Conservation (phyloP, 352 stramenopile species). For the Albugo candida region DNA sequence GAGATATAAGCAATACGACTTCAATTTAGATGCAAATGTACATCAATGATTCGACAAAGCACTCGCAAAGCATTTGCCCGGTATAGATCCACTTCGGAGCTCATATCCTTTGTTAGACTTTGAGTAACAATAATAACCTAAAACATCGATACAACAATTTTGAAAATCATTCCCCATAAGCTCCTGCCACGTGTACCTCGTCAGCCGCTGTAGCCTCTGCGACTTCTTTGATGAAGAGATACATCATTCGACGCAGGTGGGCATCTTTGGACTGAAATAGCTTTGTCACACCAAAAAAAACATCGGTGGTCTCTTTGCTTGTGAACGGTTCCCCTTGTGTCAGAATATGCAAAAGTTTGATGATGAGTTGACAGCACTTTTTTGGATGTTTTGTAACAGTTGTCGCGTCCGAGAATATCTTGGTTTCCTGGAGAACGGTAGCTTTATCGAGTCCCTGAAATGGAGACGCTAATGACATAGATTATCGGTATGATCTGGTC, state of each 20-base stretch:
- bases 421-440: slow-evolving; percentile 93
- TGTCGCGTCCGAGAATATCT: slow-evolving; percentile 96
- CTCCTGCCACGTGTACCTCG: slow-evolving; percentile 14
- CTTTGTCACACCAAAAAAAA: slow-evolving; percentile 99
- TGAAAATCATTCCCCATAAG: background rate
- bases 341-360: slow-evolving; percentile 96
- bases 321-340: slow-evolving; percentile 95
- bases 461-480: slow-evolving; percentile 40
- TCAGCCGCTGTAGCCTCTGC: slow-evolving; percentile 79
- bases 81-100: slow-evolving; percentile 94
- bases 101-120: slow-evolving; percentile 99
- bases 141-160: slow-evolving; percentile 19
- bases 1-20: slow-evolving; percentile 1
- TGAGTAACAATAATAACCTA: slow-evolving; percentile 99
- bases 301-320: slow-evolving; percentile 88
- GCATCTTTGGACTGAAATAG: slow-evolving; percentile 98
- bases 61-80: slow-evolving; percentile 97
- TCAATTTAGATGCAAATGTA: slow-evolving; percentile 12
- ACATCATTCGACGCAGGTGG: slow-evolving; percentile 96
- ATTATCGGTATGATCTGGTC: background rate
- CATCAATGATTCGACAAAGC: slow-evolving; percentile 88
- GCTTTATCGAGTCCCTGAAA: slow-evolving; percentile 92
- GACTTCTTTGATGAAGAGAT: slow-evolving; percentile 99
- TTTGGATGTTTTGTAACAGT: slow-evolving; percentile 92
- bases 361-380: slow-evolving; percentile 98